Conservation (phyloP, 805 yeast species). For the Yarrowia yakushimensis region DNA sequence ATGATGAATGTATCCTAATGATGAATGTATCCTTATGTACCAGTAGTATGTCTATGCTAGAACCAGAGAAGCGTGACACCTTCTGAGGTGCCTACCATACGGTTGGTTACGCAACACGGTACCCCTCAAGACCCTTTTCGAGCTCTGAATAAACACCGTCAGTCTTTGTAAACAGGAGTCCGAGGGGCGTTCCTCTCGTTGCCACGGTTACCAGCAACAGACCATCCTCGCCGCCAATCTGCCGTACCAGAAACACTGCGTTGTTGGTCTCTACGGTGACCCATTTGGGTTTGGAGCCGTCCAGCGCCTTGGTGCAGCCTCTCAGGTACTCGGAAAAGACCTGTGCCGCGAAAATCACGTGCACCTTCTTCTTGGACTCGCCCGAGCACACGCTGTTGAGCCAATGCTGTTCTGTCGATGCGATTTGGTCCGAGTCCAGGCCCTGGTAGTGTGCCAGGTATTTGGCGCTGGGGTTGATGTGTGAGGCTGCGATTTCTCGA, state of each 20-base stretch:
- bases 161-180: slow-evolving; percentile 31
- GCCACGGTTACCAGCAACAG: slow-evolving; percentile 34
- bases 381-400: slow-evolving; percentile 31
- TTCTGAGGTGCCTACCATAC: too few relatives aligned
- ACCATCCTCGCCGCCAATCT: slow-evolving; percentile 26
- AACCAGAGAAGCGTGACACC: too few relatives aligned
- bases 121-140: slow-evolving; percentile 32
- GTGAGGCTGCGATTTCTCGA: slow-evolving; percentile 31
- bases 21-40: too few relatives aligned
- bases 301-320: slow-evolving; percentile 10
- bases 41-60: too few relatives aligned
- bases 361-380: slow-evolving; percentile 35
- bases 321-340: slow-evolving; percentile 32
- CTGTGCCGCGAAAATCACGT: slow-evolving; percentile 35
- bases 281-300: slow-evolving; percentile 31
- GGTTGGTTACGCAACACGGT: slow-evolving; percentile 17
- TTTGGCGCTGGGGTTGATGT: slow-evolving; percentile 24
- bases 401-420: slow-evolving; percentile 29
- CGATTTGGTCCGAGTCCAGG: slow-evolving; percentile 23
- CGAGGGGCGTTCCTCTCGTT: slow-evolving; percentile 33
- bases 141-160: slow-evolving; percentile 32
- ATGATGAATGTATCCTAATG: too few relatives aligned
- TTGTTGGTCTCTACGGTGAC: slow-evolving; percentile 33
- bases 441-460: slow-evolving; percentile 4
- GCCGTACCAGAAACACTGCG: slow-evolving; percentile 29